Conservation (phyloP, 768 basidiomycete genomes). For the Collybia sp. region DNA sequence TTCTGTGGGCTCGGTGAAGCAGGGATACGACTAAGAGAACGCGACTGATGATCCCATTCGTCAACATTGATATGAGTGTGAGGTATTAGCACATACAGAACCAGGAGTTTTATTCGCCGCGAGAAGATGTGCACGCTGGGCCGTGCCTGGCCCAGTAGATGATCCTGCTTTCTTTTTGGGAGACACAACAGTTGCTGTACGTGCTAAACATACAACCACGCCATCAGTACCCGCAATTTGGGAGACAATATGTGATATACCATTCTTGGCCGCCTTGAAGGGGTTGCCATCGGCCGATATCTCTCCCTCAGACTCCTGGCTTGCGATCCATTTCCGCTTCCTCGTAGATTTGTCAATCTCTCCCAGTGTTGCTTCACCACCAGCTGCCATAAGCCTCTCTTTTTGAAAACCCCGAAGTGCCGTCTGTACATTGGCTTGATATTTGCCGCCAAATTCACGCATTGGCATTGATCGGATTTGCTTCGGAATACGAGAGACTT, state of each 20-base stretch:
- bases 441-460: constrained; percentile 75
- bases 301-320: constrained; percentile 47
- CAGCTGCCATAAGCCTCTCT: constrained; percentile 49
- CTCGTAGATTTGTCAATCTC: constrained; percentile 65
- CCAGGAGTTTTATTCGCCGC: constrained; percentile 40
- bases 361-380: constrained; percentile 41
- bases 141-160: constrained; percentile 48
- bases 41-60: constrained; percentile 18
- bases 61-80: not conserved
- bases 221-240: no score
- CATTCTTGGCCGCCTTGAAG: constrained; percentile 53
- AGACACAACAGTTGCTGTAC: constrained; percentile 38
- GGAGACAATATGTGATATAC: constrained; percentile 24
- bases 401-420: constrained; percentile 66
- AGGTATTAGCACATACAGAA: constrained; percentile 22
- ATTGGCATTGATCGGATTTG: constrained; percentile 68
- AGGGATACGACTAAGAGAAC: constrained; percentile 26
- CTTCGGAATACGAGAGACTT: constrained; percentile 70
- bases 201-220: constrained; percentile 25
- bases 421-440: constrained; percentile 70
- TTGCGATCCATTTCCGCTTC: constrained; percentile 75
- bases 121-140: constrained; percentile 40
- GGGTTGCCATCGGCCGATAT: constrained; percentile 25
- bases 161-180: constrained; percentile 49
- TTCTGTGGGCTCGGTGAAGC: constrained; percentile 44